Base-by-base conservation (phyloP, 2,329 filamentous ascomycete genomes). In the Teratosphaeria destructans region DNA sequence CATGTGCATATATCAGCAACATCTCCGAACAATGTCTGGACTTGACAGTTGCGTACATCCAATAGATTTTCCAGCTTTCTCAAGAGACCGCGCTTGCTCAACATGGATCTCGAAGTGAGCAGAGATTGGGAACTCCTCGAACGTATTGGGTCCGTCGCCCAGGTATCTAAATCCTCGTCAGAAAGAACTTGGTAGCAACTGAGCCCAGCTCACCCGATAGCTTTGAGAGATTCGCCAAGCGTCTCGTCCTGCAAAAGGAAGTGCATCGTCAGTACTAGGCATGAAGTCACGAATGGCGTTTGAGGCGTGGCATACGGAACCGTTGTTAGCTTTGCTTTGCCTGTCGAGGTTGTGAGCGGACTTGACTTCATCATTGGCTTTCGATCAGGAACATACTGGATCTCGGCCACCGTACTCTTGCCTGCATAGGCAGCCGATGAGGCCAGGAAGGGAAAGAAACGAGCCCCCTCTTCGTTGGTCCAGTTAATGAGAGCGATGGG, bases 271-370 rank as follows among this genome's bases (percentile, higher is more conserved):
- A 43, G 37, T n/a, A 43, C 37, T 43, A 43, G 37, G 14, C 11
- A 43, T 11, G 35, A 39, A 39, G 35, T 63, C 54, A 55, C 66
- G 65, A 63, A 72, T 23, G 64, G 6, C 60, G 43, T 39, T 53
- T 43, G 39, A 57, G 43, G 52, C 37, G n/a, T 32, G 16, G 16
- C 37, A 43, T 43, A 43, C 11, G 5, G 37, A 43, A 67, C 68
- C 19, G 71, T 73, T 2, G 65, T 54, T 39, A 68, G 55, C 2
- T 74, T 56, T 27, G 69, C 73, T 8, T 64, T 56, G 54, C 66
- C 66, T 64, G 72, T 52, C 65, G 5, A 43, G 54, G 52, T 35
- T 52, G 59, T 43, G 54, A 56, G 49, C 58, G 59, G 16, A 43
- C 37, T n/a, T n/a, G 5, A 12, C 16, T 12, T 12, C 37, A 43